Conservation (phyloP, 768 basidiomycete genomes). For the Exsudoporus frostii region DNA sequence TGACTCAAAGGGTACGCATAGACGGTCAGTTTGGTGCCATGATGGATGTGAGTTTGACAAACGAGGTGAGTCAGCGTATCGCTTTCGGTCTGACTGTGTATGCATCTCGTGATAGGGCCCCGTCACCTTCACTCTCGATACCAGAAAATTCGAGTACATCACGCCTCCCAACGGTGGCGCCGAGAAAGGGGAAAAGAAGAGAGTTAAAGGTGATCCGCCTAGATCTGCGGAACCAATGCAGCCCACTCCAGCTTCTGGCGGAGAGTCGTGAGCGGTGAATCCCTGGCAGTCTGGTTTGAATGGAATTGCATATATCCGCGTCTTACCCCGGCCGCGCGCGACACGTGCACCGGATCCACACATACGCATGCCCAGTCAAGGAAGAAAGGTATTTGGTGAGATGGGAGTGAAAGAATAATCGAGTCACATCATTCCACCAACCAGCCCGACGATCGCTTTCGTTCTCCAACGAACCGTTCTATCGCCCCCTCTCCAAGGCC, state of each 20-base stretch:
- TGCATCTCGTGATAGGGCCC: constrained; percentile 54
- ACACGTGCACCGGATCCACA: neutral
- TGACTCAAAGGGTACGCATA: constrained; percentile 26
- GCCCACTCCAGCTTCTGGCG: neutral
- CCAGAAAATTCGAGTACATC: constrained; percentile 72
- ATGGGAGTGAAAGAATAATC: neutral
- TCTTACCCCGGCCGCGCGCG: neutral
- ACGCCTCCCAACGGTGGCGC: constrained; percentile 16
- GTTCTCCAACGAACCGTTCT: constrained; percentile 63
- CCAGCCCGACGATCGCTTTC: constrained; percentile 56
- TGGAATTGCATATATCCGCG: neutral
- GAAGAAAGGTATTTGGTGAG: constrained; percentile 5
- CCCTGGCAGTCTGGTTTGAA: neutral
- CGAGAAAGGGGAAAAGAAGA: constrained; percentile 12
- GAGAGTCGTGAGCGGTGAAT: constrained; percentile 9
- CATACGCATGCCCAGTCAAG: neutral
- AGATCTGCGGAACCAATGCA: constrained; percentile 4
- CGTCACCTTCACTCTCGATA: constrained; percentile 81
- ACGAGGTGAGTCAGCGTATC: constrained; percentile 60
- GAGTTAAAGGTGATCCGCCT: neutral
- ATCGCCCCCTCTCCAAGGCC: constrained; percentile 56
- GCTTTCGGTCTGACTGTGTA: constrained; percentile 1
- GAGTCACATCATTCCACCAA: constrained; percentile 65
- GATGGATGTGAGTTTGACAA: constrained; percentile 88
- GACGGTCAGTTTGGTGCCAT: constrained; percentile 95